phyloP scores from a whole-genome alignment of 768 basidiomycete species.

The Boletellus sp. region DNA sequence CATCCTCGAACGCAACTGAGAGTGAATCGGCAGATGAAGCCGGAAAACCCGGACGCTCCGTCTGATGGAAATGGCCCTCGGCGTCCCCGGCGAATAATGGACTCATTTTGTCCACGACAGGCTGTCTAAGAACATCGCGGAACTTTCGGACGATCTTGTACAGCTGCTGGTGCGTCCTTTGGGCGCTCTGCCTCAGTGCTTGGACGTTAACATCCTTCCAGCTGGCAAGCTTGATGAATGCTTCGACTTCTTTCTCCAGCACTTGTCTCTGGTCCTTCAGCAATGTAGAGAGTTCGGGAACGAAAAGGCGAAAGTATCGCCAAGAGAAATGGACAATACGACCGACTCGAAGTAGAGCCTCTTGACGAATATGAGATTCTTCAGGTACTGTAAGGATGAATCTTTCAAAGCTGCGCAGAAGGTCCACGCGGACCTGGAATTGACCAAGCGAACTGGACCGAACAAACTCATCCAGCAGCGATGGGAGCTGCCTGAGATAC shows the following conservation, averaged over 20 bases:
- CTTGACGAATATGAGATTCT: constrained; percentile 29
- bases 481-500: constrained; percentile 66
- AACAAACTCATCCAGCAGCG: constrained; percentile 80
- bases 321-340: constrained; percentile 59
- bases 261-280: constrained; percentile 52
- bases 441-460: constrained; percentile 78
- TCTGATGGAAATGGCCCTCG: constrained; percentile 27
- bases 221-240: constrained; percentile 91
- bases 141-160: constrained; percentile 91
- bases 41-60: constrained; percentile 11
- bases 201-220: constrained; percentile 98
- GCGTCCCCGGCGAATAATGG: constrained; percentile 34
- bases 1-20: not conserved
- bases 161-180: constrained; percentile 84
- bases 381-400: constrained; percentile 41
- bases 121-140: constrained; percentile 81
- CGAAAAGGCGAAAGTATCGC: constrained; percentile 63
- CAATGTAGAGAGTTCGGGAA: constrained; percentile 40
- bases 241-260: constrained; percentile 78
- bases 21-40: not conserved
- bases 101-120: constrained; percentile 44
- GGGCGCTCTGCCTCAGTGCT: constrained; percentile 88
- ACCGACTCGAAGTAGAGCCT: constrained; percentile 46
- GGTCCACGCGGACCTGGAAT: constrained; percentile 60
- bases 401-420: constrained; percentile 64